Base-by-base conservation (phyloP, 108 stramenopile species). In the Skeletonema marinoi region DNA sequence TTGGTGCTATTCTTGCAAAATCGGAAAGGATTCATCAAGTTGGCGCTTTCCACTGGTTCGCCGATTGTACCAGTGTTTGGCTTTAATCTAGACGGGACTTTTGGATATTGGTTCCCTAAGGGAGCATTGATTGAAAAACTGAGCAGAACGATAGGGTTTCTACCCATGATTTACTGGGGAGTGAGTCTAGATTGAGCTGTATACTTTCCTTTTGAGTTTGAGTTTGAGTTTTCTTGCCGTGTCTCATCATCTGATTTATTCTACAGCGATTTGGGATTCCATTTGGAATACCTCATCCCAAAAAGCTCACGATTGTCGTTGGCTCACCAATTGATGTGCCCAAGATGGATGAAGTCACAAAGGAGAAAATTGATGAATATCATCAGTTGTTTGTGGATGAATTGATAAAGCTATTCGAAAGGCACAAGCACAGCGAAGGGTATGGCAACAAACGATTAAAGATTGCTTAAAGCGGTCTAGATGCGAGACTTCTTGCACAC, bases 11-110 rank as follows among this genome's bases (percentile, higher is more conserved):
- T 84, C 68, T 74, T 98, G 21, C 64, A 83, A 29, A 85, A 82
- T 13, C 82, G 96, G 25, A 95, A 93, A 72, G 97, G 97, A 16
- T 97, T 98, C 66, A 75, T 97, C 13, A 90, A 90, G 41, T 74
- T 93, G 10, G 95, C 96, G 0, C 62, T 98, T 62, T 31, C 74
- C 44, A 65, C 93, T 8, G 93, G 94, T 9, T 78, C 88, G 13
- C 85, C 87, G 2, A 82, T 98, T n/a, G 93, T 98, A 50, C 97
- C 97, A 1, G 78, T 84, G 1, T 92, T 92, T 65, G 85, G 86
- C 12, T 96, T 97, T 73, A 84, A 88, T 65, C 73, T 85, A 3
- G 85, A 86, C 46, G 85, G 85, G 14, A 68, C 65, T 35, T 88
- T 81, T 67, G 73, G 71, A 6, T 86, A 81, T 51, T 80, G 70